Evolutionary conservation across 129 eudicot genomes (phyloP).

Genomic region (Daucus carota): DNA sequence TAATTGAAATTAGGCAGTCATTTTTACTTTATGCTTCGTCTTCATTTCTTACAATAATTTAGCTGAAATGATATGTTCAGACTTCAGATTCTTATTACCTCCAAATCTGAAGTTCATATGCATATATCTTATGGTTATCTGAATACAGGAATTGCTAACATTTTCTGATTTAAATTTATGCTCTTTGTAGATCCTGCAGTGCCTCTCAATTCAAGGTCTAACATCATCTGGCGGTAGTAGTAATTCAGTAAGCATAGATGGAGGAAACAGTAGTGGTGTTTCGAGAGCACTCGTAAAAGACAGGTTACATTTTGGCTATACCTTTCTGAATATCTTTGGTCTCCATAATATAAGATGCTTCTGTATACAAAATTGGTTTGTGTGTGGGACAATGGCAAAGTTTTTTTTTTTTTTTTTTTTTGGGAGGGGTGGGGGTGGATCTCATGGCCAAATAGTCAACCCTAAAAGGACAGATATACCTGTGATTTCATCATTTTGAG

Average conservation of each 20-base stretch:
- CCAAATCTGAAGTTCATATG: background rate
- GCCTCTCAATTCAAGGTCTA: conserved; percentile 82
- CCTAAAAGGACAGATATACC: background rate
- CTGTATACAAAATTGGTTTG: background rate
- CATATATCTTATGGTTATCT: background rate
- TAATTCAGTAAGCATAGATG: conserved; percentile 53
- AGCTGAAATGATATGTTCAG: background rate
- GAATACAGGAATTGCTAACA: background rate
- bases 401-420: background rate
- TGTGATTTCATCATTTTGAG: background rate
- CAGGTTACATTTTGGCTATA: conserved; percentile 29
- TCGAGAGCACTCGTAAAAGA: conserved; percentile 79
- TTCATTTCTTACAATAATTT: background rate
- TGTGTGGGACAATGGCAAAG: background rate
- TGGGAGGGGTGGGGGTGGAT: no score
- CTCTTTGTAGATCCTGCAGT: conserved; percentile 63
- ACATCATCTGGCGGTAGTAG: conserved; percentile 94
- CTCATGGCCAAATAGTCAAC: background rate
- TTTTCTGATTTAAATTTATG: background rate
- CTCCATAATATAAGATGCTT: background rate
- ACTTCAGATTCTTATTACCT: background rate
- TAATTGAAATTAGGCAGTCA: background rate
- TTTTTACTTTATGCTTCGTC: background rate
- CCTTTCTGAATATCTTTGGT: background rate
- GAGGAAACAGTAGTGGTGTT: conserved; percentile 86